Evolutionary conservation across 106 monocot species (phyloP).

Genomic region (Dioscorea alata): DNA sequence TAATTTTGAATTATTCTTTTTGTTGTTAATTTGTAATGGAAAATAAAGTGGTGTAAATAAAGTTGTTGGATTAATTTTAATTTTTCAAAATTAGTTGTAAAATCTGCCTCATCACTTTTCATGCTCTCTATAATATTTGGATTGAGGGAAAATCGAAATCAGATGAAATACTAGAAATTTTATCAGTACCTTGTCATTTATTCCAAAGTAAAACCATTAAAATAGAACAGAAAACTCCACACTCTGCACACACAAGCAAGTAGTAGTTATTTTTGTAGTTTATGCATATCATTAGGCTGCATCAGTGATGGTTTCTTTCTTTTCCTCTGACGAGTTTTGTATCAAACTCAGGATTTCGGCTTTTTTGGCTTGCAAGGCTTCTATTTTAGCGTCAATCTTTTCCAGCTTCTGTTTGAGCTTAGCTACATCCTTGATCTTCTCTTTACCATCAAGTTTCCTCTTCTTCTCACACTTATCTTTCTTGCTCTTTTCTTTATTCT

Average conservation of each 20-base stretch:
- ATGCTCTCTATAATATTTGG: no score
- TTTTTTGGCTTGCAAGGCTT: constrained; percentile 30
- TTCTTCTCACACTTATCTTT: constrained; percentile 20
- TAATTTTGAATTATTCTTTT: no score
- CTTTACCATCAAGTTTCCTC: constrained; percentile 8
- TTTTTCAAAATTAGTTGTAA: no score
- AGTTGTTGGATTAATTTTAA: no score
- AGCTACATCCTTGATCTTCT: constrained; percentile 25
- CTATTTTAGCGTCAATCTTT: constrained; percentile 50
- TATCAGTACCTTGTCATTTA: no score
- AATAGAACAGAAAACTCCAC: not conserved
- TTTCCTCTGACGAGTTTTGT: constrained; percentile 32
- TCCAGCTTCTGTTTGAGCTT: constrained; percentile 60
- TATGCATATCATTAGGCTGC: not conserved
- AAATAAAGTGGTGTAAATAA: no score
- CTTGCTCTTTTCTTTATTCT: constrained; percentile 17
- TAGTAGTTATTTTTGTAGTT: no score
- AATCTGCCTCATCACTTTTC: no score
- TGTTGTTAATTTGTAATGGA: no score
- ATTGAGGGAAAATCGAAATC: no score
- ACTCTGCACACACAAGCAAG: not conserved
- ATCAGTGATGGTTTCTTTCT: constrained; percentile 13
- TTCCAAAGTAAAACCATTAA: not conserved
- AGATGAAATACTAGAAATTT: no score
- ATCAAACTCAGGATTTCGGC: constrained; percentile 50